Evolutionary conservation across 2,329 filamentous ascomycete genomes (phyloP).

Genomic region (Fusarium pseudonygamai): DNA sequence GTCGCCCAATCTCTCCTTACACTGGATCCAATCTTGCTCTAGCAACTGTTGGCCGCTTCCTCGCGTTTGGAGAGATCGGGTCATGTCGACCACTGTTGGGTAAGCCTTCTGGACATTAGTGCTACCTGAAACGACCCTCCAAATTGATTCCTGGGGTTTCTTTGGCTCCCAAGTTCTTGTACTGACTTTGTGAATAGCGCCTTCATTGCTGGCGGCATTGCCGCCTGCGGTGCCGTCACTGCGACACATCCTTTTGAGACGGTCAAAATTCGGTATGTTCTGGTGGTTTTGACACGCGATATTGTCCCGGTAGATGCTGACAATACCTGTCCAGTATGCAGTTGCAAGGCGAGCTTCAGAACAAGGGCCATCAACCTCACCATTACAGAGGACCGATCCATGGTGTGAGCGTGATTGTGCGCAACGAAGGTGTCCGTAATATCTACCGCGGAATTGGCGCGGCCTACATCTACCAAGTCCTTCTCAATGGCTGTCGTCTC

Average conservation of each 20-base stretch:
- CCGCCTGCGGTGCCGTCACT: slow-evolving; percentile 95
- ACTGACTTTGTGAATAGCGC: slow-evolving; percentile 61
- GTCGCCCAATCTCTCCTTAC: neutral
- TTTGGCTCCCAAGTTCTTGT: neutral
- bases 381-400: slow-evolving; percentile 93
- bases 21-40: neutral
- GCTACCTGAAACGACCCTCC: neutral
- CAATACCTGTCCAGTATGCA: slow-evolving; percentile 72
- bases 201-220: slow-evolving; percentile 95
- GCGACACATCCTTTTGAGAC: slow-evolving; percentile 99
- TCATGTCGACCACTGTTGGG: slow-evolving; percentile 48
- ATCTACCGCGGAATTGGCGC: slow-evolving; percentile 90
- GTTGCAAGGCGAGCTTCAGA: slow-evolving; percentile 92
- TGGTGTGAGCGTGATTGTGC: slow-evolving; percentile 87
- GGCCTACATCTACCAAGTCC: slow-evolving; percentile 95
- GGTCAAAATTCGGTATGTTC: slow-evolving; percentile 89
- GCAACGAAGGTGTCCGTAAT: slow-evolving; percentile 87
- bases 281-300: neutral
- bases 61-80: slow-evolving; percentile 39
- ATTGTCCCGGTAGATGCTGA: slow-evolving; percentile 1
- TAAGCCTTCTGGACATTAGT: slow-evolving; percentile 36
- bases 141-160: neutral
- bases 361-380: slow-evolving; percentile 83
- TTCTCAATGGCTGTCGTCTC: slow-evolving; percentile 94
- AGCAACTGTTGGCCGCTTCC: slow-evolving; percentile 9